These are phyloP conservation scores for Pichia sp. DNA, from an alignment of 1,139 yeast species.

Conservation along the genomic window DNA sequence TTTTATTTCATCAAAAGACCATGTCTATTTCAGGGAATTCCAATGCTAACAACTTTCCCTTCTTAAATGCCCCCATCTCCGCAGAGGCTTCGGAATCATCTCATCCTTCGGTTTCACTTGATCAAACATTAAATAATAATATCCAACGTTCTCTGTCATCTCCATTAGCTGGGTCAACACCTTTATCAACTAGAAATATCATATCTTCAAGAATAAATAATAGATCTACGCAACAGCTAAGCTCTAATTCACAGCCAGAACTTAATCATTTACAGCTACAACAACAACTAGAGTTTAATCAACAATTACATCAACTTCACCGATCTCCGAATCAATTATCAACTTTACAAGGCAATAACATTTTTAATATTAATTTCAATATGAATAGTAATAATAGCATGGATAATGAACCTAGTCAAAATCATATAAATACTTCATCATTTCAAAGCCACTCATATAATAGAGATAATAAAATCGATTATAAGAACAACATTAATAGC, in stretches of 20 bases:
- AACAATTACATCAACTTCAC: not conserved
- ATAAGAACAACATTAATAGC: no score
- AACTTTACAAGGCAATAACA: not conserved
- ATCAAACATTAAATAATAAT: not conserved
- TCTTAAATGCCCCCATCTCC: no score
- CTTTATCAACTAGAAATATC: not conserved
- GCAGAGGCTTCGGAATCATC: not conserved
- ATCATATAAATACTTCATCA: not conserved
- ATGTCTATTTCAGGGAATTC: no score
- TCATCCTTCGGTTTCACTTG: not conserved
- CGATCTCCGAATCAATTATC: not conserved
- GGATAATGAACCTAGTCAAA: not conserved
- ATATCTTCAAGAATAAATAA: not conserved
- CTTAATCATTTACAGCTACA: not conserved
- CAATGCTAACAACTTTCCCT: no score
- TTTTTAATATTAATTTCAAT: not conserved
- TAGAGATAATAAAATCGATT: no score
- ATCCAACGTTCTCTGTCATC: not conserved
- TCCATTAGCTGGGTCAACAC: not conserved
- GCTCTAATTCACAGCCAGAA: not conserved
- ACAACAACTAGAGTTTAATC: constrained; percentile 1
- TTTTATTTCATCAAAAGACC: no score
- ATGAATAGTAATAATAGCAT: not conserved
- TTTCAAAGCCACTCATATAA: no score
- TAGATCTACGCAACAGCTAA: not conserved